Evolutionary conservation across 225 moss, liverwort and hornwort species (phyloP).

Genomic region (Climacium dendroides): DNA sequence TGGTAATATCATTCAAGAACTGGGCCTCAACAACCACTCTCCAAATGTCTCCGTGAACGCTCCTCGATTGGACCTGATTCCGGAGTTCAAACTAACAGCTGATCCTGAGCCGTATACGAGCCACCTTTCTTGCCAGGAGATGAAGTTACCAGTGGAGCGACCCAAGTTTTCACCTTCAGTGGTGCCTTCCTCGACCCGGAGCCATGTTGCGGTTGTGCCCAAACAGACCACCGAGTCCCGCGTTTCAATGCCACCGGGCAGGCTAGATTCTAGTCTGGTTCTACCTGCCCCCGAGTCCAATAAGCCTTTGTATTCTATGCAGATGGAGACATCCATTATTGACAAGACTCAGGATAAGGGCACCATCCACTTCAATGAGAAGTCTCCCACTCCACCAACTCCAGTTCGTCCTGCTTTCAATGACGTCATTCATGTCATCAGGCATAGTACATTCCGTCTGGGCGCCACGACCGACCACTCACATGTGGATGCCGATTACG

Average conservation of each 20-base stretch:
- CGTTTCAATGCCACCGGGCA: background rate
- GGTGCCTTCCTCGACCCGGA: conserved; percentile 11
- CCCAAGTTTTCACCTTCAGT: conserved; percentile 25
- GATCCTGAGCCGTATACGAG: conserved; percentile 32
- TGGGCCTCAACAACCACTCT: conserved; percentile 70
- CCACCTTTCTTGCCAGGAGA: conserved; percentile 14
- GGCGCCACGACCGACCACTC: conserved; percentile 64
- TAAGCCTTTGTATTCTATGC: conserved; percentile 17
- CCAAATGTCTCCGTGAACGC: conserved; percentile 93
- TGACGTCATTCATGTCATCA: conserved; percentile 95
- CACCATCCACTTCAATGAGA: conserved; percentile 43
- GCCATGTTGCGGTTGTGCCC: conserved; percentile 12
- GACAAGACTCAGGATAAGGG: conserved; percentile 45
- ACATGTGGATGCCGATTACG: conserved; percentile 27
- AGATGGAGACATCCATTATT: conserved; percentile 21
- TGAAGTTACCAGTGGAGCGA: conserved; percentile 6
- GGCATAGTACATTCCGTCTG: conserved; percentile 95
- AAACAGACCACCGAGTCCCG: background rate
- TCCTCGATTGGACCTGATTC: conserved; percentile 89
- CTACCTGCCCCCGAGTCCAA: conserved; percentile 14
- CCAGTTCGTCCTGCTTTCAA: conserved; percentile 85
- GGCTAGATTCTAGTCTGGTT: conserved; percentile 18
- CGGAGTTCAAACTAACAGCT: conserved; percentile 75
- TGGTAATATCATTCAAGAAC: conserved; percentile 48
- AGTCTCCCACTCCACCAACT: conserved; percentile 24